A percentile compares a stretch with the other conserved stretches of the same genome.
phyloP scores from a whole-genome alignment of 2,329 filamentous ascomycete species.

The Colletotrichum paranaense region DNA sequence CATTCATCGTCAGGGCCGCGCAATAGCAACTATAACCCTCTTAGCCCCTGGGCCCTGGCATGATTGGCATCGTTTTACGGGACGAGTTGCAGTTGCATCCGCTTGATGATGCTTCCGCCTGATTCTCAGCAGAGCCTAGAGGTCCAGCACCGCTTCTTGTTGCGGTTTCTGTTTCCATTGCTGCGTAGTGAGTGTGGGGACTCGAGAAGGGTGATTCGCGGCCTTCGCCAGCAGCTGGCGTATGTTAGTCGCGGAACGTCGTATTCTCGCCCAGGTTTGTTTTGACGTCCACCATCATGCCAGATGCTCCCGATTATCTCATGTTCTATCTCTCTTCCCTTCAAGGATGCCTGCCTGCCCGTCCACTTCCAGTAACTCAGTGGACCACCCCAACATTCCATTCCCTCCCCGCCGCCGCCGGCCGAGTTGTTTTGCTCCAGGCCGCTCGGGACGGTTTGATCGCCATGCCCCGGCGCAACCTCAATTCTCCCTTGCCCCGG shows the following conservation, averaged over 20 bases:
- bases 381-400: too few species aligned
- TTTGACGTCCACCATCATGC: slow-evolving; percentile 17
- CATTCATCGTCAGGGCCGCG: not conserved
- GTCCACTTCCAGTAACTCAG: too few species aligned
- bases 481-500: slow-evolving; percentile 19
- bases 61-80: slow-evolving; percentile 1
- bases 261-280: not conserved
- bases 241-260: not conserved
- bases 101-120: slow-evolving; percentile 15
- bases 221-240: slow-evolving; percentile 2
- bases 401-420: not conserved
- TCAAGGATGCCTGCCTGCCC: too few species aligned
- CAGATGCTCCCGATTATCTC: slow-evolving; percentile 14
- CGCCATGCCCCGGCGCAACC: slow-evolving; percentile 9
- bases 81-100: slow-evolving; percentile 19
- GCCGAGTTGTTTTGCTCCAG: slow-evolving; percentile 21
- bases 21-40: not conserved
- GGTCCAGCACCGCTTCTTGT: slow-evolving; percentile 2
- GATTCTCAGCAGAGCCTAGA: not conserved
- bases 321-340: not conserved
- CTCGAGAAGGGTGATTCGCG: not conserved
- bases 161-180: slow-evolving; percentile 13
- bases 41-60: not conserved
- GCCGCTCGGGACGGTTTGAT: slow-evolving; percentile 33
- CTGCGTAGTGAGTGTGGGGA: not conserved